Evolutionary conservation across 768 basidiomycete species (phyloP).

Genomic region (Trametes elegans): DNA sequence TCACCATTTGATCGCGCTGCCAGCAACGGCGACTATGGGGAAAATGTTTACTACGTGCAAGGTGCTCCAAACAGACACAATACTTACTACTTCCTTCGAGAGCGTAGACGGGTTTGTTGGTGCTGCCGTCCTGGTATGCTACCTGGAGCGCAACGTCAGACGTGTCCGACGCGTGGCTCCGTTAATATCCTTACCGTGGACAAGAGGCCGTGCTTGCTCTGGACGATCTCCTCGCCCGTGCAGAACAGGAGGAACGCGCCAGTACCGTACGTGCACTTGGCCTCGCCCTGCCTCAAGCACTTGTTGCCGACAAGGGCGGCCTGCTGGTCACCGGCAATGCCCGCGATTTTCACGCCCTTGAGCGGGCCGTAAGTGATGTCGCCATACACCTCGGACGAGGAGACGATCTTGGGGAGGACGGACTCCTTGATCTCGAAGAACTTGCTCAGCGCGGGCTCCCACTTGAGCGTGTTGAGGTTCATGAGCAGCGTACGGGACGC

Average conservation of each 20-base stretch:
- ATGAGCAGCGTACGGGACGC: constrained; percentile 94
- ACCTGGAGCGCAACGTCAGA: constrained; percentile 44
- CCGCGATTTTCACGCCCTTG: constrained; percentile 80
- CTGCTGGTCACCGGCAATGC: constrained; percentile 97
- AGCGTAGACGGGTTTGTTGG: constrained; percentile 82
- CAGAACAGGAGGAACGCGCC: constrained; percentile 96
- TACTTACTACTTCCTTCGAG: constrained; percentile 91
- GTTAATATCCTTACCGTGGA: constrained; percentile 62
- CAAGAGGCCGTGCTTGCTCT: constrained; percentile 83
- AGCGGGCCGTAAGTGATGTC: constrained; percentile 63
- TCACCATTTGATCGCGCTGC: constrained; percentile 90
- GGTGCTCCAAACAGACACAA: neutral
- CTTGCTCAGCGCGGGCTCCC: constrained; percentile 78
- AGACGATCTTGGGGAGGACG: constrained; percentile 83
- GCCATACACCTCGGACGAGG: constrained; percentile 92
- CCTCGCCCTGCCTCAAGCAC: constrained; percentile 86
- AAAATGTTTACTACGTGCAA: constrained; percentile 3
- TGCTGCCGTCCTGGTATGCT: constrained; percentile 86
- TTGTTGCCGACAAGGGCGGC: constrained; percentile 96
- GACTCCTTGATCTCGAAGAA: constrained; percentile 83
- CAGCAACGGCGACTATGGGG: constrained; percentile 81
- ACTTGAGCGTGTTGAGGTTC: constrained; percentile 76
- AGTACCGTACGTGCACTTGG: constrained; percentile 98
- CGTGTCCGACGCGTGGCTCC: neutral
- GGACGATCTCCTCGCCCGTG: constrained; percentile 84